Conservation (phyloP, 2,329 filamentous ascomycete species). For the Tolypocladium capitatum region DNA sequence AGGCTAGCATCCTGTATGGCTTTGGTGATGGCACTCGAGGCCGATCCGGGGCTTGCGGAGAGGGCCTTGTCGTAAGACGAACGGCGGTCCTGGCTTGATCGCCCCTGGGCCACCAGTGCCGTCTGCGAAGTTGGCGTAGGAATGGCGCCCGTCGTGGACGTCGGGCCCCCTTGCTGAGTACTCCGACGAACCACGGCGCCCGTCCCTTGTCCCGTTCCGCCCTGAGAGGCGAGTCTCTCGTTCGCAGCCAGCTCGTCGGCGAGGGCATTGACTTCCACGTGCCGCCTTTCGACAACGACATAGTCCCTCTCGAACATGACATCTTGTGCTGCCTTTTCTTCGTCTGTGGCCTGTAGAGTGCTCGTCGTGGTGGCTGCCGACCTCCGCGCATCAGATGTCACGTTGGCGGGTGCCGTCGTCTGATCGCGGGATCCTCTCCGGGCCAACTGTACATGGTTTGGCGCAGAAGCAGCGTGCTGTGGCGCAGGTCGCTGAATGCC, state of each 20-base stretch:
- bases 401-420: slow-evolving; percentile 10
- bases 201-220: slow-evolving; percentile 37
- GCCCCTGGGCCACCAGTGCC: slow-evolving; percentile 60
- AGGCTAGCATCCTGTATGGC: slow-evolving; percentile 86
- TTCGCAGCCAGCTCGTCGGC: slow-evolving; percentile 88
- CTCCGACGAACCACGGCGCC: slow-evolving; percentile 59
- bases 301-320: slow-evolving; percentile 88
- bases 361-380: slow-evolving; percentile 14
- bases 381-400: slow-evolving; percentile 19
- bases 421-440: slow-evolving; percentile 12
- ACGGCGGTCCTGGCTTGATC: slow-evolving; percentile 58
- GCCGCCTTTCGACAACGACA: slow-evolving; percentile 86
- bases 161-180: slow-evolving; percentile 63
- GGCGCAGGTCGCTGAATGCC: slow-evolving; percentile 36
- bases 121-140: slow-evolving; percentile 54
- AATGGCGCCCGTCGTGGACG: slow-evolving; percentile 56
- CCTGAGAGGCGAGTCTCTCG: slow-evolving; percentile 43
- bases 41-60: slow-evolving; percentile 56
- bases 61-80: slow-evolving; percentile 66
- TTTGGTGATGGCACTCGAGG: slow-evolving; percentile 86
- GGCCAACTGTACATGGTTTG: slow-evolving; percentile 24
- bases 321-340: slow-evolving; percentile 67
- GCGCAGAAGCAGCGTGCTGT: slow-evolving; percentile 35
- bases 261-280: slow-evolving; percentile 93
- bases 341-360: slow-evolving; percentile 35